Evolutionary conservation across 208 protist genomes (phyloP).

Genomic region (Wallacemonas rigidus): DNA sequence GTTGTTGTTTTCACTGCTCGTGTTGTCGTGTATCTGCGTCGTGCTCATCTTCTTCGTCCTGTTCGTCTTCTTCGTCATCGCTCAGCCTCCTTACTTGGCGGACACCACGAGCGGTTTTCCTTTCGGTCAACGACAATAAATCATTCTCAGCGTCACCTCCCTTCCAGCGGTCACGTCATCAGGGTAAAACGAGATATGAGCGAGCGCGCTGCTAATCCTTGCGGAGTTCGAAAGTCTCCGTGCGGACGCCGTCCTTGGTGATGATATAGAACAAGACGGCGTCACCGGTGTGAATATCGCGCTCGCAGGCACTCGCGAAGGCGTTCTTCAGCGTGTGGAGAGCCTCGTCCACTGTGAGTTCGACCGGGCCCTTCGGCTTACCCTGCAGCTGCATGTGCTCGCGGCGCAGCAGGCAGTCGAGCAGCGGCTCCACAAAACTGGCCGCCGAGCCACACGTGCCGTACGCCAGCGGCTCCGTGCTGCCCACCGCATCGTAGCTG

Average conservation of each 20-base stretch:
- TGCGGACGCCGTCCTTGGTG: slow-evolving; percentile 66
- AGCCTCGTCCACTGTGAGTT: slow-evolving; percentile 80
- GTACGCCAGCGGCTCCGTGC: slow-evolving; percentile 94
- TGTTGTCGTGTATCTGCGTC: too few species aligned
- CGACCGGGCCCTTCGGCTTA: slow-evolving; percentile 42
- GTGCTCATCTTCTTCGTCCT: too few species aligned
- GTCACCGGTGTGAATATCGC: slow-evolving; percentile 98
- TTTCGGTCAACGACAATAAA: too few species aligned
- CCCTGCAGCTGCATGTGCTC: slow-evolving; percentile 63
- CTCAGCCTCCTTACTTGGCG: too few species aligned
- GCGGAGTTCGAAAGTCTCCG: slow-evolving; percentile 78
- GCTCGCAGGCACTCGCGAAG: slow-evolving; percentile 95
- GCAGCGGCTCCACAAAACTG: slow-evolving; percentile 96
- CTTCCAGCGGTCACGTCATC: too few species aligned
- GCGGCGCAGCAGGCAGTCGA: slow-evolving; percentile 96
- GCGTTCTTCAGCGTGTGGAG: slow-evolving; percentile 95
- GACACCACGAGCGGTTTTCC: too few species aligned
- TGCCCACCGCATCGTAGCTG: slow-evolving; percentile 98
- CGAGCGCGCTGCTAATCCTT: slow-evolving; percentile 42
- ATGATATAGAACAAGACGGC: slow-evolving; percentile 94
- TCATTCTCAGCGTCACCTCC: too few species aligned
- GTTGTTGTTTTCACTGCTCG: too few species aligned
- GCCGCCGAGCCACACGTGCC: slow-evolving; percentile 92
- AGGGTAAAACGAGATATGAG: background rate
- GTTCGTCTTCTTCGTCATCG: too few species aligned